Evolutionary conservation across 139 green algal species (phyloP).

Genomic region (Diplosphaera chodatii): DNA sequence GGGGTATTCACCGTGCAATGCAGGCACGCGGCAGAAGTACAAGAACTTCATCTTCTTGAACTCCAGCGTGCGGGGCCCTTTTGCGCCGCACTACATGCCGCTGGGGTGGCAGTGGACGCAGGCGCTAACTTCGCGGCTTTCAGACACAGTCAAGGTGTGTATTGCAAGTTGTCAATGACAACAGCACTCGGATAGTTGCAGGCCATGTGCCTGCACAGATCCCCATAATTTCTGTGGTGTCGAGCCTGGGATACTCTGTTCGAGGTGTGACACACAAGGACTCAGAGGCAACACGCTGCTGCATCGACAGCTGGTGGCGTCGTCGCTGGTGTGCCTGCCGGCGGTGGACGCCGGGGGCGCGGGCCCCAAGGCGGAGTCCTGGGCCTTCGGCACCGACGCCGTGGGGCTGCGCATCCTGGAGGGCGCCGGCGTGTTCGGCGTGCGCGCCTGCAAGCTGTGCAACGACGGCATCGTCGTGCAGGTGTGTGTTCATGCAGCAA

Average conservation of each 20-base stretch:
- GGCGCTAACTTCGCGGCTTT: constrained; percentile 42
- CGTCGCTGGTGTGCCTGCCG: constrained; percentile 66
- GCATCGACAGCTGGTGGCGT: constrained; percentile 35
- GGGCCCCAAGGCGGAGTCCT: constrained; percentile 40
- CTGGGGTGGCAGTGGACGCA: constrained; percentile 63
- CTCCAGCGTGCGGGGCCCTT: constrained; percentile 48
- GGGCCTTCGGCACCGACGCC: constrained; percentile 34
- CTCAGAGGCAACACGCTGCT: too few species aligned
- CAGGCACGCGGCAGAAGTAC: constrained; percentile 22
- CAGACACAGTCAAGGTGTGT: constrained; percentile 20
- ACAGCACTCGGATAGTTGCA: too few species aligned
- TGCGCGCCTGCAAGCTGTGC: constrained; percentile 70
- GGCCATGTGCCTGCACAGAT: too few species aligned
- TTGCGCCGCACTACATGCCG: constrained; percentile 48
- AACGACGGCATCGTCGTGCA: constrained; percentile 40
- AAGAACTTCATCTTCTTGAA: constrained; percentile 67
- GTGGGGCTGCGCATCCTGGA: constrained; percentile 29
- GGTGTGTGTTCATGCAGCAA: background rate
- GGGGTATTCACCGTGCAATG: too few species aligned
- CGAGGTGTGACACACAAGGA: too few species aligned
- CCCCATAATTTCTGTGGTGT: too few species aligned
- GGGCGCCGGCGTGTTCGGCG: constrained; percentile 31
- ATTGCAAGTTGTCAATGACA: too few species aligned
- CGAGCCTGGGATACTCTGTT: too few species aligned
- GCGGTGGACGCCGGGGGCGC: constrained; percentile 29